Evolutionary conservation across 192 early-diverging fungal genomes (phyloP).

Genomic region (Podila epicladia): DNA sequence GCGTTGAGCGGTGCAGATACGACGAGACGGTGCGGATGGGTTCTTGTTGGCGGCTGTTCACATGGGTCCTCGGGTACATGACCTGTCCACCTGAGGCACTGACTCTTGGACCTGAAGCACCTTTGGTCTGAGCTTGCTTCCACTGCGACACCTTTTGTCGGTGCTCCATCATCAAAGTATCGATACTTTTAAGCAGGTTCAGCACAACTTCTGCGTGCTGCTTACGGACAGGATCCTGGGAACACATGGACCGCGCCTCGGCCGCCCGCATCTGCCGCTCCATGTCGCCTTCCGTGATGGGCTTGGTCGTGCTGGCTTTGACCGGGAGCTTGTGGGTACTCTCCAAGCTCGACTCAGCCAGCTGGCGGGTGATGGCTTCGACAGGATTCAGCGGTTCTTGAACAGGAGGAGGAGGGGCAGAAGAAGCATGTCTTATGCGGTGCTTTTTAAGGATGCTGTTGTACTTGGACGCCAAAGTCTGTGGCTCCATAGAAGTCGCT

Average conservation of each 20-base stretch:
- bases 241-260: conserved; percentile 27
- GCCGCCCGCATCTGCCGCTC: conserved; percentile 27
- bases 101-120: not conserved
- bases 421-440: conserved; percentile 13
- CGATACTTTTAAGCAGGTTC: conserved; percentile 39
- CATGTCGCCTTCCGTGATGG: conserved; percentile 20
- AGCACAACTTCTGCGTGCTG: conserved; percentile 42
- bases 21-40: not conserved
- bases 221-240: conserved; percentile 27
- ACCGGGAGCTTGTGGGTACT: conserved; percentile 1
- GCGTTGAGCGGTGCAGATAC: not conserved
- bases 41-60: not conserved
- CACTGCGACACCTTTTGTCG: conserved; percentile 22
- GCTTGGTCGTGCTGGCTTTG: conserved; percentile 12
- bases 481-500: not conserved
- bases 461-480: conserved; percentile 4
- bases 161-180: conserved; percentile 36
- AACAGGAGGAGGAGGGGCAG: not conserved
- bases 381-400: conserved; percentile 14
- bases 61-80: not conserved
- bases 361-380: conserved; percentile 39
- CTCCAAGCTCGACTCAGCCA: conserved; percentile 21
- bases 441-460: conserved; percentile 12
- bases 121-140: conserved; percentile 12
- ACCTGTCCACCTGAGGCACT: not conserved